These are phyloP conservation scores for Gracilariopsis chorda DNA, from an alignment of 23 red algal species.

Conservation along the genomic window DNA sequence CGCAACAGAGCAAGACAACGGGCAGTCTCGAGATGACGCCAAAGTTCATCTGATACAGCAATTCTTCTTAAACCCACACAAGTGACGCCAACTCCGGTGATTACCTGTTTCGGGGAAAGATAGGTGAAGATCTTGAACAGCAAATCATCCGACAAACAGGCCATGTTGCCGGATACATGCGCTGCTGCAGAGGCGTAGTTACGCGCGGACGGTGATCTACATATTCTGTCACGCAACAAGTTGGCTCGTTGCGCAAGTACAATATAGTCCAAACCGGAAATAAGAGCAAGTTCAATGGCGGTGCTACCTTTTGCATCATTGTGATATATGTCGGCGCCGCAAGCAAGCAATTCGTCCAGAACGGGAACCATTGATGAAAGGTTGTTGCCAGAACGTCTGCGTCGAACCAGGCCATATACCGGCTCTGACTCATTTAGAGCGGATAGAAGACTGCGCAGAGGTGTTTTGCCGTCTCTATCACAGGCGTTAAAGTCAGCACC, in stretches of 20 bases:
- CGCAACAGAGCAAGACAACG: neutral
- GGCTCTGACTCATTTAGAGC: neutral
- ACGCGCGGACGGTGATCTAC: neutral
- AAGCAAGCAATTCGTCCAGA: constrained; percentile 19
- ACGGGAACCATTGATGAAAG: constrained; percentile 5
- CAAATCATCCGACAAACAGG: constrained; percentile 29
- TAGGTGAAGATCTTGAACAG: constrained; percentile 25
- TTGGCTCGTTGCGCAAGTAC: constrained; percentile 17
- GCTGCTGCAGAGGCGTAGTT: neutral
- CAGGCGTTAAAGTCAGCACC: constrained; percentile 24
- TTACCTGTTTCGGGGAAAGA: constrained; percentile 27
- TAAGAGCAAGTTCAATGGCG: constrained; percentile 38
- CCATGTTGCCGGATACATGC: constrained; percentile 18
- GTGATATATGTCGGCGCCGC: constrained; percentile 18
- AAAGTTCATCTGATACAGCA: neutral
- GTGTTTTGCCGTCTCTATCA: constrained; percentile 44
- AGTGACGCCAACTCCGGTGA: constrained; percentile 42
- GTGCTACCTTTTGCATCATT: neutral
- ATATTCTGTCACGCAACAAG: constrained; percentile 13
- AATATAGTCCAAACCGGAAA: constrained; percentile 8
- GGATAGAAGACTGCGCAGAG: constrained; percentile 39
- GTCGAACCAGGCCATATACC: constrained; percentile 36
- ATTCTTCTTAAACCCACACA: constrained; percentile 25
- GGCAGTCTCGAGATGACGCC: constrained; percentile 15
- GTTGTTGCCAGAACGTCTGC: neutral